Conservation (phyloP, 352 stramenopile genomes). For the Phytopythium mirpurense region DNA sequence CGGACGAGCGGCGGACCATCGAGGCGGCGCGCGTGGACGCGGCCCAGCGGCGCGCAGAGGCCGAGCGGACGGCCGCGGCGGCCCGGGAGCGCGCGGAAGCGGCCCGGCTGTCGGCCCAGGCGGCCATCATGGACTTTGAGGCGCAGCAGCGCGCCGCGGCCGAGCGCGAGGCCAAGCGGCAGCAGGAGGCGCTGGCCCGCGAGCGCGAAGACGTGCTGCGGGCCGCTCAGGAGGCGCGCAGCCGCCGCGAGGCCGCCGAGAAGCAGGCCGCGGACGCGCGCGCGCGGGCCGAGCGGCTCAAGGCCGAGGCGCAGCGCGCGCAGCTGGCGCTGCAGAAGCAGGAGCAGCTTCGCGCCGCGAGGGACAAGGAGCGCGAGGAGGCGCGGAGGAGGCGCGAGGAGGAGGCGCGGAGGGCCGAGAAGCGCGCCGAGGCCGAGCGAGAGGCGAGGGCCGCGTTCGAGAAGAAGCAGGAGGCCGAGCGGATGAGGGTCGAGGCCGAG, state of each 20-base stretch:
- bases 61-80: conserved; percentile 49
- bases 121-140: conserved; percentile 59
- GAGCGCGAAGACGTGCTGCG: conserved; percentile 57
- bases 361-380: conserved; percentile 47
- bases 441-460: conserved; percentile 59
- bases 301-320: conserved; percentile 40
- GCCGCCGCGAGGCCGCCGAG: conserved; percentile 53
- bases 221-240: conserved; percentile 42
- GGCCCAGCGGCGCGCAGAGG: conserved; percentile 38
- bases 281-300: conserved; percentile 46
- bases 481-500: conserved; percentile 47
- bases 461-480: conserved; percentile 55
- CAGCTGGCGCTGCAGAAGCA: conserved; percentile 56
- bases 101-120: conserved; percentile 50
- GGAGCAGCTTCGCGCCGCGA: conserved; percentile 37
- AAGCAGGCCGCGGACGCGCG: conserved; percentile 49
- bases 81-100: conserved; percentile 64
- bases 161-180: conserved; percentile 57
- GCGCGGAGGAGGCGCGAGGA: conserved; percentile 50
- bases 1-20: conserved; percentile 42
- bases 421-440: conserved; percentile 50
- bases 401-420: conserved; percentile 47
- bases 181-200: conserved; percentile 52
- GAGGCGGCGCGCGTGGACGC: conserved; percentile 45
- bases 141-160: conserved; percentile 47